Conservation (phyloP, 2,329 filamentous ascomycete species). For the Rutstroemia sp. region DNA sequence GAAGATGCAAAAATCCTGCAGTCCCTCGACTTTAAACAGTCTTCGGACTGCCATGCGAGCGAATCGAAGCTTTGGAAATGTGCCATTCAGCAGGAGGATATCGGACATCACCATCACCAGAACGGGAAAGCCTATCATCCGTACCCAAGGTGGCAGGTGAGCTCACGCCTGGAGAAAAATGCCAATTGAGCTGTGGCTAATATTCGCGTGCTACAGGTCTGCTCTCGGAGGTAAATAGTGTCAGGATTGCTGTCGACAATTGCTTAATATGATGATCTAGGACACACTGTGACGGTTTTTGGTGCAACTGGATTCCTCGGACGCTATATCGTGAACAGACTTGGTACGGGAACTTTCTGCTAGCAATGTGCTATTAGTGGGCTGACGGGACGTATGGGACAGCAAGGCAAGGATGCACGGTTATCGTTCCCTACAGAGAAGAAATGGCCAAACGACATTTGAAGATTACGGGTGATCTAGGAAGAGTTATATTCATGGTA, state of each 20-base stretch:
- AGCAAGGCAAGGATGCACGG: slow-evolving; percentile 91
- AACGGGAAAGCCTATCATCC: slow-evolving; percentile 91
- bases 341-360: slow-evolving; percentile 48
- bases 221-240: slow-evolving; percentile 68
- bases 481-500: slow-evolving; percentile 79
- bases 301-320: slow-evolving; percentile 93
- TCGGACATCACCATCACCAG: slow-evolving; percentile 90
- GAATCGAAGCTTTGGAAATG: slow-evolving; percentile 31
- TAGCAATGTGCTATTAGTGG: not conserved
- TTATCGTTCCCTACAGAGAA: slow-evolving; percentile 88
- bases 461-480: slow-evolving; percentile 92
- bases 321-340: slow-evolving; percentile 92
- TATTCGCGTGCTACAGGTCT: slow-evolving; percentile 46
- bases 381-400: slow-evolving; percentile 23
- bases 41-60: slow-evolving; percentile 50
- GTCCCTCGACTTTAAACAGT: slow-evolving; percentile 43
- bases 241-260: slow-evolving; percentile 1
- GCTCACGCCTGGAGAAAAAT: slow-evolving; percentile 25
- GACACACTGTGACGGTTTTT: slow-evolving; percentile 95
- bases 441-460: slow-evolving; percentile 97
- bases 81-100: slow-evolving; percentile 45
- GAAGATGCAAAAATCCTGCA: slow-evolving; percentile 34
- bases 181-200: slow-evolving; percentile 21
- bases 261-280: slow-evolving; percentile 38
- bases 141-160: slow-evolving; percentile 83